Conservation (phyloP, 768 basidiomycete genomes). For the Rickenella mellea region DNA sequence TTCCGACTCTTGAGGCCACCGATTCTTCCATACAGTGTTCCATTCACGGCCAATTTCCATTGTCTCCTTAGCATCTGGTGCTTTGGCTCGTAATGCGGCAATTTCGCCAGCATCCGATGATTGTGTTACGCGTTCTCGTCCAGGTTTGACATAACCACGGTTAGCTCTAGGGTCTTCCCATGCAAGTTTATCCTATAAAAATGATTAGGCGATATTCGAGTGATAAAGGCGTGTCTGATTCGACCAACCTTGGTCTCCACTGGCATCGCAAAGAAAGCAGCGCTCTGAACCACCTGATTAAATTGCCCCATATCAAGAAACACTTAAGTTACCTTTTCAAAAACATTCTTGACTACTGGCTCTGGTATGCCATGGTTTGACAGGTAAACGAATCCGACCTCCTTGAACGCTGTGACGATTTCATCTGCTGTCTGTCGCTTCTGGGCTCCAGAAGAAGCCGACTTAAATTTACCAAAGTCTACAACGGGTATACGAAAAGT, state of each 20-base stretch:
- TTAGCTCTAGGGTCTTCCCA: conserved; percentile 86
- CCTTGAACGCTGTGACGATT: conserved; percentile 70
- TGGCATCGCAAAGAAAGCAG: conserved; percentile 64
- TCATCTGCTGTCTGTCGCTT: conserved; percentile 55
- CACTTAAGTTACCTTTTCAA: conserved; percentile 42
- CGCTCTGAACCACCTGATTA: conserved; percentile 44
- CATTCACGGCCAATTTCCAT: conserved; percentile 89
- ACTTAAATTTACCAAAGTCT: conserved; percentile 63
- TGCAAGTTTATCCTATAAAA: conserved; percentile 43
- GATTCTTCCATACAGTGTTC: conserved; percentile 69
- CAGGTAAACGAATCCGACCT: conserved; percentile 76
- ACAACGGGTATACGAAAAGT: conserved; percentile 66
- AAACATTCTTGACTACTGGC: conserved; percentile 47
- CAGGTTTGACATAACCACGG: conserved; percentile 73
- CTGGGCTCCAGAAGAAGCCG: conserved; percentile 38
- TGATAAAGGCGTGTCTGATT: too few relatives aligned
- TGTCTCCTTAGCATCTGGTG: conserved; percentile 76
- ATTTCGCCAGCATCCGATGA: conserved; percentile 65
- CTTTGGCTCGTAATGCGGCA: conserved; percentile 56
- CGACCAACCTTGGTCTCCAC: conserved; percentile 47
- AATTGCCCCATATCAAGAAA: background rate
- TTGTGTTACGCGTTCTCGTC: conserved; percentile 76
- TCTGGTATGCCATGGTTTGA: conserved; percentile 60
- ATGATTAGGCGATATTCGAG: background rate
- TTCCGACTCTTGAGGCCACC: conserved; percentile 61